Percentiles rank a stretch among this genome's conserved stretches.
These are phyloP conservation scores for Aegilops bicornis DNA, from an alignment of 176 grass and related monocot genomes.

Conservation along the genomic window DNA sequence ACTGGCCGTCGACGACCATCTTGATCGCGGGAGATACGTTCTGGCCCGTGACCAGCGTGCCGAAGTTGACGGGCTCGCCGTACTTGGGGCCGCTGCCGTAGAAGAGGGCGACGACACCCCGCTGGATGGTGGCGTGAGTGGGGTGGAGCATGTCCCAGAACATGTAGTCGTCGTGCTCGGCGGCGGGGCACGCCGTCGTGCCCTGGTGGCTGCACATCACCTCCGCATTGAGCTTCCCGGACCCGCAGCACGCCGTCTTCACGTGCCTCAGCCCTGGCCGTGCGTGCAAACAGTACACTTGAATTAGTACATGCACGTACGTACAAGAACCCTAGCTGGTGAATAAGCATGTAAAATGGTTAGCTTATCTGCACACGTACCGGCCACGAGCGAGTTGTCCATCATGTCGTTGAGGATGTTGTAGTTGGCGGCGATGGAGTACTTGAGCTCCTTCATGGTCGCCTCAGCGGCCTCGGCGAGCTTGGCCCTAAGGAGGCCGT, in stretches of 20 bases:
- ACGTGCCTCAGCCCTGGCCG: background rate
- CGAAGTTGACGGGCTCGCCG: background rate
- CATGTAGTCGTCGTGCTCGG: background rate
- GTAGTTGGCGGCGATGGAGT: conserved; percentile 52
- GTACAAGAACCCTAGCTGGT: background rate
- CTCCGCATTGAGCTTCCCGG: background rate
- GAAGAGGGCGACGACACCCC: background rate
- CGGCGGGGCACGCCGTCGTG: background rate
- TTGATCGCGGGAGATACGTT: background rate
- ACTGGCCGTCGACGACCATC: background rate
- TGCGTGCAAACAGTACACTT: background rate
- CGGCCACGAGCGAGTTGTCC: background rate
- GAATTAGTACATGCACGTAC: background rate
- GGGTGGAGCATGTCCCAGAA: conserved; percentile 10
- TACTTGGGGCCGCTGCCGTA: background rate
- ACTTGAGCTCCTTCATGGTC: conserved; percentile 20
- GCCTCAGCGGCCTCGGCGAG: background rate
- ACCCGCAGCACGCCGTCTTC: background rate
- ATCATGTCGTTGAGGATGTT: background rate
- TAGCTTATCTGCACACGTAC: background rate
- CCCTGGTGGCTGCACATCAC: background rate
- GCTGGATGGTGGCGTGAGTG: background rate
- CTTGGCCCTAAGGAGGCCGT: conserved; percentile 23
- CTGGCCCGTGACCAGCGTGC: background rate
- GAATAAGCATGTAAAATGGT: background rate